These are phyloP conservation scores for Sporobolomyces phaffii DNA, from an alignment of 768 basidiomycete species.

Conservation along the genomic window DNA sequence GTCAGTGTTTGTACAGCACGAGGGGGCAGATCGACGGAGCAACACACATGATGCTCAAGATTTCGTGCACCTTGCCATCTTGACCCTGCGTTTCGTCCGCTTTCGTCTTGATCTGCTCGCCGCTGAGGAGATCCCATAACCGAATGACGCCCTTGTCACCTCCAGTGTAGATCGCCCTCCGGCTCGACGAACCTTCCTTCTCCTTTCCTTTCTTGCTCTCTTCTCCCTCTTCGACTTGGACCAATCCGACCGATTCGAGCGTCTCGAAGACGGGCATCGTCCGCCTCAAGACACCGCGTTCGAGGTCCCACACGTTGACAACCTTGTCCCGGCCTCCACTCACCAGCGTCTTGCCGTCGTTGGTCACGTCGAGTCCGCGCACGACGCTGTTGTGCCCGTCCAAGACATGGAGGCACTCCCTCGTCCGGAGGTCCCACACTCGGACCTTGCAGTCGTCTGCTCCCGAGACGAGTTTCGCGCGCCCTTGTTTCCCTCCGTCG, in stretches of 20 bases:
- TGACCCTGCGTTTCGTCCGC: constrained; percentile 40
- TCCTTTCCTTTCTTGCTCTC: constrained; percentile 43
- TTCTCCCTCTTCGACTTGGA: constrained; percentile 40
- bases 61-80: constrained; percentile 62
- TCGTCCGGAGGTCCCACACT: constrained; percentile 77
- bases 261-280: constrained; percentile 46
- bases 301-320: constrained; percentile 83
- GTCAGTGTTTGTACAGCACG: too few species aligned
- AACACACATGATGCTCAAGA: constrained; percentile 72
- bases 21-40: not conserved
- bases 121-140: constrained; percentile 73
- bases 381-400: constrained; percentile 96
- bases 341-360: constrained; percentile 80
- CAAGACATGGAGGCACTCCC: constrained; percentile 67
- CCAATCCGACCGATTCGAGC: constrained; percentile 40
- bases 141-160: constrained; percentile 82
- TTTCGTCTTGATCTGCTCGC: constrained; percentile 59
- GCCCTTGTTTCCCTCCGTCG: constrained; percentile 45
- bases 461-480: constrained; percentile 74
- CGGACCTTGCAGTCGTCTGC: constrained; percentile 87
- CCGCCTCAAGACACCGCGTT: constrained; percentile 49
- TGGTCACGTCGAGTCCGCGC: constrained; percentile 74
- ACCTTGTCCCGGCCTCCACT: constrained; percentile 91
- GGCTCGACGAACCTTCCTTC: constrained; percentile 40
- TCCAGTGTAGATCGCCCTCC: constrained; percentile 62